Base-by-base conservation (phyloP, 2,329 filamentous ascomycete species). In the Geosmithia flava region DNA sequence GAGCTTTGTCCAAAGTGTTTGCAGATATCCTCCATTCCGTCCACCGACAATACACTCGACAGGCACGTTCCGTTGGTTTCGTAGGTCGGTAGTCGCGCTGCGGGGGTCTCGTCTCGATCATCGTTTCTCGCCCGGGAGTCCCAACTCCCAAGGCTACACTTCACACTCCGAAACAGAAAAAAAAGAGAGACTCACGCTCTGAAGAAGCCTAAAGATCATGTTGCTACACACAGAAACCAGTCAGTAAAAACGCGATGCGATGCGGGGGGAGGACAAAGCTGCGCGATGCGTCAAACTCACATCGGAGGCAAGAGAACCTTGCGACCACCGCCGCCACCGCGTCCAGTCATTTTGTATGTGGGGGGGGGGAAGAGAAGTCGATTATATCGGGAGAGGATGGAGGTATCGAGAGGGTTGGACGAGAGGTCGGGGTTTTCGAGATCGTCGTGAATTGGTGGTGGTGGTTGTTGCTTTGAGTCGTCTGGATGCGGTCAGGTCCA, bases 131-230 rank as follows among this genome's bases (percentile, higher is more conserved):
- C 4, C 23, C n/a, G n/a, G n/a, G n/a, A n/a, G n/a, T n/a, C n/a
- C n/a, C n/a, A n/a, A n/a, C n/a, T n/a, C n/a, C n/a, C n/a, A n/a
- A n/a, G n/a, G n/a, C n/a, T n/a, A n/a, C n/a, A n/a, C n/a, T n/a
- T n/a, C n/a, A n/a, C n/a, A n/a, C n/a, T n/a, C n/a, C n/a, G n/a
- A n/a, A n/a, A n/a, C n/a, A n/a, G n/a, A n/a, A n/a, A n/a, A n/a
- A n/a, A n/a, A 11, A 16, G 33, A 11, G 10, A 13, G 20, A 67
- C 66, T 66, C 52, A 68, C 66, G 44, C 68, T 70, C 59, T 83
- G 90, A 10, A 97, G 78, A 40, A 96, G 83, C 74, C 93, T 95
- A 80, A 71, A 71, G 53, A 71, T 70, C 55, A 69, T 67, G 58
- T 71, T 70, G 71, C 66, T 68, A 45, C 33, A 37, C n/a, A n/a